Percentiles rank a stretch among this genome's conserved stretches.
Evolutionary conservation across 352 stramenopile genomes (phyloP).

Genomic region (Phytophthora cryptogea): DNA sequence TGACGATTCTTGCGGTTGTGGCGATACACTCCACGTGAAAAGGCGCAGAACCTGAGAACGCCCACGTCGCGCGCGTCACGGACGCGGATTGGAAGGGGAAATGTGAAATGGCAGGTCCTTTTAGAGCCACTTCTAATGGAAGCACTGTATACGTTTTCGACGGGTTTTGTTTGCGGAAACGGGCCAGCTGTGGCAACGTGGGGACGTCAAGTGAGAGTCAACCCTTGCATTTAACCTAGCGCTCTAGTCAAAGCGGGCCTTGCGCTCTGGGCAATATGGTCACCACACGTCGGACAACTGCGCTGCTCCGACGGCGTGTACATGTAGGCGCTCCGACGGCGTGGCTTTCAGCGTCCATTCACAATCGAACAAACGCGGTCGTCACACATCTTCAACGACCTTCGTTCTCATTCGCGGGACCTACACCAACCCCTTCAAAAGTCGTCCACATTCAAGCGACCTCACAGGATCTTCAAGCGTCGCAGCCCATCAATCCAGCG

Average conservation of each 20-base stretch:
- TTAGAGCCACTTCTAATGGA: neutral
- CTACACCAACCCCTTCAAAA: too few relatives aligned
- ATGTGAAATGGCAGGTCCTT: neutral
- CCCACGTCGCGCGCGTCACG: slow-evolving; percentile 30
- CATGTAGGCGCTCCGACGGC: slow-evolving; percentile 2
- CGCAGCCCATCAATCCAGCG: slow-evolving; percentile 1
- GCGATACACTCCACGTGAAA: slow-evolving; percentile 33
- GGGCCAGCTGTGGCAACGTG: slow-evolving; percentile 3
- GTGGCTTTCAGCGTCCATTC: slow-evolving; percentile 20
- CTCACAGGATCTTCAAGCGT: slow-evolving; percentile 18
- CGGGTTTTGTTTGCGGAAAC: slow-evolving; percentile 5
- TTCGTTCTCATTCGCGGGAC: slow-evolving; percentile 9
- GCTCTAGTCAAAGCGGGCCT: too few relatives aligned
- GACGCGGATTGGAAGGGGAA: neutral
- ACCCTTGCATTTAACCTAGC: too few relatives aligned
- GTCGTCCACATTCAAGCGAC: slow-evolving; percentile 9
- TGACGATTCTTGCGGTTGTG: slow-evolving; percentile 30
- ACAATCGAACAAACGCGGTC: slow-evolving; percentile 9
- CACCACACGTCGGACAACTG: neutral
- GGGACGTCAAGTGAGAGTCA: too few relatives aligned
- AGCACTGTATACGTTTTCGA: neutral
- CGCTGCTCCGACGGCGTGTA: slow-evolving; percentile 11
- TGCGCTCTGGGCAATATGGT: too few relatives aligned
- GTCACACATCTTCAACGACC: slow-evolving; percentile 25
- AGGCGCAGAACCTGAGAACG: slow-evolving; percentile 34